Evolutionary conservation across 2,329 filamentous ascomycete genomes (phyloP).

Genomic region (Aspergillaceae sp.): DNA sequence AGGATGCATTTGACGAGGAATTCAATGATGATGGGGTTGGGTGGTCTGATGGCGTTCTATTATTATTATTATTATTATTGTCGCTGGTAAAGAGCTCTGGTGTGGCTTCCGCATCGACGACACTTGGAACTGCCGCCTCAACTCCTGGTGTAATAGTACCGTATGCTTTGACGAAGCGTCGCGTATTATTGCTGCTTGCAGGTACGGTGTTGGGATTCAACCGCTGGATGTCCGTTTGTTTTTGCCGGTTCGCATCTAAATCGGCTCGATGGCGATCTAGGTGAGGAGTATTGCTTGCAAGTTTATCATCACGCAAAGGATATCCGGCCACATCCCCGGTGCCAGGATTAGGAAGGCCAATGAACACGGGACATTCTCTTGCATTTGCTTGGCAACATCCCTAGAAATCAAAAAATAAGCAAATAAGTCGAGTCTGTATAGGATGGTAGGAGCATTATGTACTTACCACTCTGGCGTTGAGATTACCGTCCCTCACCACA

Average conservation of each 20-base stretch:
- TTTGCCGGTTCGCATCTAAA: conserved; percentile 20
- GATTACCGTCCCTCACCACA: background rate
- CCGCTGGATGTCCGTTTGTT: conserved; percentile 5
- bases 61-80: conserved; percentile 21
- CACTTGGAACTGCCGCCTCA: conserved; percentile 22
- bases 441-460: background rate
- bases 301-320: background rate
- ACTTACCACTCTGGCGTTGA: background rate
- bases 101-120: conserved; percentile 26
- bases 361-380: background rate
- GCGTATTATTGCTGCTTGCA: background rate
- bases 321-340: background rate
- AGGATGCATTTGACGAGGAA: conserved; percentile 30
- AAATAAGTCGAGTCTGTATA: background rate
- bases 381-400: background rate
- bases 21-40: conserved; percentile 29
- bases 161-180: conserved; percentile 5
- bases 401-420: background rate
- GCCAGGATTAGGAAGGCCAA: background rate
- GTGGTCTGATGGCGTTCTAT: conserved; percentile 24
- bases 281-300: background rate
- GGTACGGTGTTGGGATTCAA: background rate
- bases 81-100: conserved; percentile 24
- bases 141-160: conserved; percentile 8
- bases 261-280: conserved; percentile 3